phyloP scores from a whole-genome alignment of 371 early-diverging fungal genomes.

The Mucor mucedo region DNA sequence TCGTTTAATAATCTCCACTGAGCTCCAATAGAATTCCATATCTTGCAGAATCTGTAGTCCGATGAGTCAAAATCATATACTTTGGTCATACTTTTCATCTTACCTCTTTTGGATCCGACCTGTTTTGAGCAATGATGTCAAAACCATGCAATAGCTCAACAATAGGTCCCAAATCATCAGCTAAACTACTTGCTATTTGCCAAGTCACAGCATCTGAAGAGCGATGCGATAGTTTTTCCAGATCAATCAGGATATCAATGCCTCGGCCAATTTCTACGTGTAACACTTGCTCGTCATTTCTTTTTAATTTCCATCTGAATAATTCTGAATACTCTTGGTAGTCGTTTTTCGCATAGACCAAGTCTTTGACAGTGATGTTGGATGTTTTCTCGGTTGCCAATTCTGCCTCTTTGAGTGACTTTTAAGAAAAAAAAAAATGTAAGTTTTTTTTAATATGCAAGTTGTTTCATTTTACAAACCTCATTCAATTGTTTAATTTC shows the following conservation, averaged over 20 bases:
- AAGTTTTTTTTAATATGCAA: too few species aligned
- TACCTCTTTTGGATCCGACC: conserved; percentile 16
- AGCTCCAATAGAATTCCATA: conserved; percentile 13
- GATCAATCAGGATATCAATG: conserved; percentile 4
- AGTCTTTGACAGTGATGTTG: conserved; percentile 1
- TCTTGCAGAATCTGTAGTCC: conserved; percentile 11
- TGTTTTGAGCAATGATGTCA: conserved; percentile 6
- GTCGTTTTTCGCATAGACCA: background rate
- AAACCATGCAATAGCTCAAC: conserved; percentile 11
- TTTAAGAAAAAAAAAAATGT: too few species aligned
- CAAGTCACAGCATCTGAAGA: conserved; percentile 4
- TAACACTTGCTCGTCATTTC: background rate
- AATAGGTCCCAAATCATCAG: conserved; percentile 3
- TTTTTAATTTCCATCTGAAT: background rate
- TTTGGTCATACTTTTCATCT: too few species aligned
- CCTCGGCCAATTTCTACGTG: conserved; percentile 9
- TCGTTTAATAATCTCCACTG: background rate
- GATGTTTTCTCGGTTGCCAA: background rate
- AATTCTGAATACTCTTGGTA: conserved; percentile 1
- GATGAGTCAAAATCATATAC: too few species aligned
- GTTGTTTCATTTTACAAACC: too few species aligned
- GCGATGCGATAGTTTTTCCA: background rate
- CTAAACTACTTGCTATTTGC: conserved; percentile 1
- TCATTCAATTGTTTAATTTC: background rate
- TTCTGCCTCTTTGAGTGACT: background rate